Conservation (phyloP, 2,329 filamentous ascomycete species). For the Volutella citrinella region DNA sequence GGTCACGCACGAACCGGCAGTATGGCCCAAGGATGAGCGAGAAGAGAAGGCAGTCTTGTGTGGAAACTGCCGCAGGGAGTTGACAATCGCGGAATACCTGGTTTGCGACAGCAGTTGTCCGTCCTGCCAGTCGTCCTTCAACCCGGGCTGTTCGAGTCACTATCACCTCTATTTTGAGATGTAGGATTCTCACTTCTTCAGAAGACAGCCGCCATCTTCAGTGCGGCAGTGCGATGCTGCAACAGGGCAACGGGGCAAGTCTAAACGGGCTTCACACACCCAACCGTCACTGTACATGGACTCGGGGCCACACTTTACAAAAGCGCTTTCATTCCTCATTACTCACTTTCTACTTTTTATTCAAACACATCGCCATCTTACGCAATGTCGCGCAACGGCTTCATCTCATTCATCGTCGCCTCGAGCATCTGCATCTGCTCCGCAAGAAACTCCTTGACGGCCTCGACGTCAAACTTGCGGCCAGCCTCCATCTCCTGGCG, state of each 20-base stretch:
- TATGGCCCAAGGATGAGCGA: constrained; percentile 10
- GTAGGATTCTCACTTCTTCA: no score
- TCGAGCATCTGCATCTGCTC: constrained; percentile 25
- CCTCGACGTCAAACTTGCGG: constrained; percentile 14
- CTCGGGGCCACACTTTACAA: no score
- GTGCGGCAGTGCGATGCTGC: no score
- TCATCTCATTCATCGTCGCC: constrained; percentile 16
- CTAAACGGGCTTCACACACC: no score
- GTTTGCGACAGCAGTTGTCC: constrained; percentile 6
- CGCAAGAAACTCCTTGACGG: constrained; percentile 14
- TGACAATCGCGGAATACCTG: constrained; percentile 10
- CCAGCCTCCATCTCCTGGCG: constrained; percentile 9
- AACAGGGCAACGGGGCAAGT: no score
- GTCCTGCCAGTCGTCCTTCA: constrained; percentile 6
- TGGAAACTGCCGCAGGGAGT: constrained; percentile 8
- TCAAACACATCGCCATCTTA: no score
- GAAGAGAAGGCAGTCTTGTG: constrained; percentile 9
- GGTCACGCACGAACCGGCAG: constrained; percentile 5
- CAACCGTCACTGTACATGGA: no score
- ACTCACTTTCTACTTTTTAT: no score
- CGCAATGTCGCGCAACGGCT: no score
- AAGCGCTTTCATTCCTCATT: no score
- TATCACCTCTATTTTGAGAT: constrained; percentile 15
- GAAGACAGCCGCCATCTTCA: no score
- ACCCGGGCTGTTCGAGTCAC: constrained; percentile 11